Base-by-base conservation (phyloP, 1,139 yeast genomes). In the Blastobotrys malaysiensis region DNA sequence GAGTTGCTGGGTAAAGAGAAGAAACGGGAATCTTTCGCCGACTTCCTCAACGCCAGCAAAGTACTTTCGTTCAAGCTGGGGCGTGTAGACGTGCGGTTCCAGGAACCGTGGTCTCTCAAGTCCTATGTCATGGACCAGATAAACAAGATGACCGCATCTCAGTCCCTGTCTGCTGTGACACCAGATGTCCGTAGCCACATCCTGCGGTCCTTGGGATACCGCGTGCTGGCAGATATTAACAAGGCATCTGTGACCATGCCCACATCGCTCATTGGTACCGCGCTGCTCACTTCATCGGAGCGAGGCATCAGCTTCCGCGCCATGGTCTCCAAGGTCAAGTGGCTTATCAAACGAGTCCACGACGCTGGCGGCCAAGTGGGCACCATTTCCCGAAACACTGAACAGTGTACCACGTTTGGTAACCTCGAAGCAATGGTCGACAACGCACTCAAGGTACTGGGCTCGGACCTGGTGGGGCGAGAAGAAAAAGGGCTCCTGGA, bases 1-100 rank as follows among this genome's bases (percentile, higher is more conserved):
- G 88, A 83, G 65, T 73, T 83, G 56, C 73, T 80, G 56, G 88
- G 88, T 18, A 73, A 75, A 54, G 86, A 82, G 62, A 83, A 83
- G 65, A 76, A 76, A 51, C 67, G 67, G 52, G 77, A 74, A 59
- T 67, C 68, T 20, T 61, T 74, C 24, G 58, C 63, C 53, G 67
- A 69, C 21, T 73, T 74, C 55, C 52, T 74, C 52, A 68, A 69
- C 45, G 68, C 75, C 1, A 63, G 74, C 9, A 64, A 68, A 18
- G 59, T 74, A 43, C 56, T 73, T 48, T 67, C 73, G 11, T 62
- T 74, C 31, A 63, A 67, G 49, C 65, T 74, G 64, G 78, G 78
- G 18, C 69, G 77, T 26, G 71, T 74, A 9, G 78, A 74, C 53
- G 67, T 74, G 43, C 65, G 77, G 19, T 72, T 74, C 55, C 70